These are phyloP conservation scores for Candida labiduridarum DNA, from an alignment of 1,139 yeast genomes.

Conservation along the genomic window DNA sequence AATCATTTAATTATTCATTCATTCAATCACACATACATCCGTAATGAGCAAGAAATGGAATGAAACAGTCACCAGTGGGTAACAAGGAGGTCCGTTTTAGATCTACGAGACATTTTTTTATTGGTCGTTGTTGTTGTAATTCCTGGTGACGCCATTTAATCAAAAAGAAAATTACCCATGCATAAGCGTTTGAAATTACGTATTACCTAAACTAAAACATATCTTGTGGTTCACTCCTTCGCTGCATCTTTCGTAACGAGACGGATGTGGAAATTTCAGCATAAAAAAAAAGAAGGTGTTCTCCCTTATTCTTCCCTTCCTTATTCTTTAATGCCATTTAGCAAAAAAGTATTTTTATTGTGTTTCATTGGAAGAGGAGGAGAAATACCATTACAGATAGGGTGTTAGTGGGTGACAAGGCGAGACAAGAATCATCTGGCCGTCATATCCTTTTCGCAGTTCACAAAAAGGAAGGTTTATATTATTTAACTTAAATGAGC, in stretches of 20 bases:
- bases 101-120: background rate
- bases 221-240: background rate
- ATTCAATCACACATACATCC: background rate
- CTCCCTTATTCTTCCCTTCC: background rate
- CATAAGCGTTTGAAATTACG: slow-evolving; percentile 1
- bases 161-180: background rate
- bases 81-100: background rate
- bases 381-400: too few relatives aligned
- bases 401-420: too few relatives aligned
- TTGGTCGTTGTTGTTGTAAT: background rate
- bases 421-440: background rate
- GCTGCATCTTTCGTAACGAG: background rate
- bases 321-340: background rate
- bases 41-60: background rate
- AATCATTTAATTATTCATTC: too few relatives aligned
- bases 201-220: background rate
- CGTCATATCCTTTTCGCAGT: background rate
- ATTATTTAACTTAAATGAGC: background rate
- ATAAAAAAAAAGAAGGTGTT: background rate
- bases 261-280: background rate
- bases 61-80: background rate
- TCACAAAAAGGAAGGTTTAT: background rate
- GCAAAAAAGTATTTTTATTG: background rate
- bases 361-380: background rate
- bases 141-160: background rate